These are phyloP conservation scores for Coemansia sp. DNA, from an alignment of 192 early-diverging fungal genomes.

Conservation along the genomic window DNA sequence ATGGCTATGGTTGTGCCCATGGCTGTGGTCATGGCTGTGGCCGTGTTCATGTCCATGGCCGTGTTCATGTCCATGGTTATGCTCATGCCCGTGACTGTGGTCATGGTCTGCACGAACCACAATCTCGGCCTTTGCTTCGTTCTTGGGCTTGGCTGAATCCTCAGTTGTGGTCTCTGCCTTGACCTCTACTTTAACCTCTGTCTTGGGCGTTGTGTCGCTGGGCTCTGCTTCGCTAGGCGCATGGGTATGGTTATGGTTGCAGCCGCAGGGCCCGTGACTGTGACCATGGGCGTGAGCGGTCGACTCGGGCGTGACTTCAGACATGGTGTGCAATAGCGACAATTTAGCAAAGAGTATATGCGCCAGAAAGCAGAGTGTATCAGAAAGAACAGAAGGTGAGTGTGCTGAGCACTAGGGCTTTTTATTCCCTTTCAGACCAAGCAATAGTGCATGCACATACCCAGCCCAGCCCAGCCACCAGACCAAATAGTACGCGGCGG, in stretches of 20 bases:
- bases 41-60: no score
- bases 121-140: no score
- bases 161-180: not conserved
- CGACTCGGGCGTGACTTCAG: not conserved
- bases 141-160: not conserved
- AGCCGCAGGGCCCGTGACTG: slow-evolving; percentile 6
- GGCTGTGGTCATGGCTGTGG: not conserved
- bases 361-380: not conserved
- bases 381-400: not conserved
- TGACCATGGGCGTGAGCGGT: slow-evolving; percentile 2
- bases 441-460: no score
- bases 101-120: not conserved
- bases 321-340: not conserved
- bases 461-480: not conserved
- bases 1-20: slow-evolving; percentile 9
- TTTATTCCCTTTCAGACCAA: not conserved
- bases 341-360: not conserved
- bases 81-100: not conserved
- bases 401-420: not conserved
- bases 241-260: slow-evolving; percentile 14
- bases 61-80: no score
- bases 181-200: no score
- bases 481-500: not conserved
- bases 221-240: not conserved
- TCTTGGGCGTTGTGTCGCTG: no score